Evolutionary conservation across 23 red algal genomes (phyloP).

Genomic region (Gracilaria vermiculophylla): DNA sequence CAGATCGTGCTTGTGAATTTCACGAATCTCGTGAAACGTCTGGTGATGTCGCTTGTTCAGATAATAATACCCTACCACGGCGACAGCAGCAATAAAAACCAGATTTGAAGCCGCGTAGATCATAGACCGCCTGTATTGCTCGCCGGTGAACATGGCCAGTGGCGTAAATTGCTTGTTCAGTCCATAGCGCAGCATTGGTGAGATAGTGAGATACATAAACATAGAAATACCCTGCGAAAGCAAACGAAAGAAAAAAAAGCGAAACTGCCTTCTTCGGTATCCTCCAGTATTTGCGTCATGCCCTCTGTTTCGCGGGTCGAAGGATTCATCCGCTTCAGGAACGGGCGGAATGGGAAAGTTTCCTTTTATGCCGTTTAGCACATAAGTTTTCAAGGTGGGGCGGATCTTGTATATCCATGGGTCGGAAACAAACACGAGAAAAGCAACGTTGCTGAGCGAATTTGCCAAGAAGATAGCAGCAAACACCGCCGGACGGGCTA

Average conservation of each 20-base stretch:
- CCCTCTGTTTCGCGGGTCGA: conserved; percentile 64
- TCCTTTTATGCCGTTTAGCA: conserved; percentile 40
- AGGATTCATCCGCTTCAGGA: conserved; percentile 54
- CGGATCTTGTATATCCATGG: conserved; percentile 78
- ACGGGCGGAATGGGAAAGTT: conserved; percentile 75
- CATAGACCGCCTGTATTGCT: conserved; percentile 63
- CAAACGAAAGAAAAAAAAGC: conserved; percentile 72
- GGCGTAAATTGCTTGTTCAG: conserved; percentile 64
- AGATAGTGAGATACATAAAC: conserved; percentile 72
- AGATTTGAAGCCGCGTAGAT: conserved; percentile 60
- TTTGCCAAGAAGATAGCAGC: conserved; percentile 46
- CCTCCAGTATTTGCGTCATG: conserved; percentile 66
- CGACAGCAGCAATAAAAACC: conserved; percentile 49
- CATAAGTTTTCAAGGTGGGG: conserved; percentile 54
- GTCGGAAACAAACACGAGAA: conserved; percentile 73
- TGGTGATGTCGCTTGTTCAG: conserved; percentile 62
- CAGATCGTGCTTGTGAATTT: conserved; percentile 69
- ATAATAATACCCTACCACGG: conserved; percentile 53
- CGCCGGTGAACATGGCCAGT: conserved; percentile 5
- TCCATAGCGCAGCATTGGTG: conserved; percentile 71
- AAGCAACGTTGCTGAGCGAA: conserved; percentile 52
- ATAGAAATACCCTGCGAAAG: conserved; percentile 57
- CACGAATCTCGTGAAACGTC: conserved; percentile 74
- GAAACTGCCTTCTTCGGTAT: conserved; percentile 72
- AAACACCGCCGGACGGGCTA: conserved; percentile 33